Base-by-base conservation (phyloP, 208 protist species). In the Sergeia podlipaevii region DNA sequence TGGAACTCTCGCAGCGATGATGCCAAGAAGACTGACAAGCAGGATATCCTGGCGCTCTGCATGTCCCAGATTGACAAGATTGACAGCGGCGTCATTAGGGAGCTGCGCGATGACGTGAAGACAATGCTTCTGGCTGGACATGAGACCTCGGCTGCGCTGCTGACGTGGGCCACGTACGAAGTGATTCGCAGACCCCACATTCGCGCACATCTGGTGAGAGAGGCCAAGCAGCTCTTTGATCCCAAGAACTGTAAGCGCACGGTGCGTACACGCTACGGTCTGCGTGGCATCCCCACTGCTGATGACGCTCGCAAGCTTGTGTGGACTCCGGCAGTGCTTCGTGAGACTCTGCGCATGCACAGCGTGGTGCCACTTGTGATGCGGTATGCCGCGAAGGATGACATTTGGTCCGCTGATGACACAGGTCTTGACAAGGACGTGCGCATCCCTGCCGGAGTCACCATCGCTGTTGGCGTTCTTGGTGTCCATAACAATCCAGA, bases 111-210 rank as follows among this genome's bases (percentile, higher is more conserved):
- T 64, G 89, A 96, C 53, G 80, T 93, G 26, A 93, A 96, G 70
- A 96, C 89, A 36, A 86, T 93, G 52, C 76, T 96, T 42, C 77
- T 96, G 17, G 85, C 85, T 5, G 89, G 89, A 8, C 89, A 96
- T 60, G 89, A 96, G 58, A 96, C 89, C 1, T 93, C 84, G 13
- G 86, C 85, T 4, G 84, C 86, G 28, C 63, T 96, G 56, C 65
- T 96, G 33, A 96, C 85, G 21, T 96, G 85, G 85, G 80, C 89
- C 18, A 87, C 80, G n/a, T 96, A 96, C 65, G 89, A 96, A 62
- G 60, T 77, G 11, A 74, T 92, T 15, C 74, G 80, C 33, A 67
- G 79, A 42, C 75, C 76, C 43, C 26, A 92, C 2, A 59, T 85
- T 36, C 62, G 64, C 37, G 48, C 74, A 11, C 72, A 77, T 32